Base-by-base conservation (phyloP, 2,329 filamentous ascomycete species). In the Byssochlamys sp. region DNA sequence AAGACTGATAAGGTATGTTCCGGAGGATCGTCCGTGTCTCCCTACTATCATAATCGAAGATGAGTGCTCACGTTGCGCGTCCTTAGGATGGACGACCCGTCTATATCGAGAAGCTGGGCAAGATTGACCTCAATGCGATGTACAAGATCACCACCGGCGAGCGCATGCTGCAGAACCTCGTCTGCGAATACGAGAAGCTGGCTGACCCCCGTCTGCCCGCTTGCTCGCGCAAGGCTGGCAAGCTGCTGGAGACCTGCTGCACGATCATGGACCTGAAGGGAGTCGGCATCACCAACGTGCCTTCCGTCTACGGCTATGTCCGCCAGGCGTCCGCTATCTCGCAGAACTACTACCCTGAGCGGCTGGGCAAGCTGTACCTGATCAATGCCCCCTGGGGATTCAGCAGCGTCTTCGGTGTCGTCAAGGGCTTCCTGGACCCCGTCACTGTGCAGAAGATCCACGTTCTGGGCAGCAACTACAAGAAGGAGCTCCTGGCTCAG, bases 351-450 rank as follows among this genome's bases (percentile, higher is more conserved):
- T 99, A 99, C 79, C 94, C 94, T 6, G 94, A 99, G 82, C 89
- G 94, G 59, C 82, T 99, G 59, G 94, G 94, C 69, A 91, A 91
- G 77, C 82, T 99, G 71, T 99, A 96, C 82, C 79, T 99, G 67
- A 96, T 99, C 85, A 99, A 99, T 77, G 90, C 92, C 2, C 91
- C 91, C 24, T 97, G 91, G 91, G 91, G 91, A 27, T 97, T 97
- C 81, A 87, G 87, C 61, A 82, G 83, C 65, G 88, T 91, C 62
- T 99, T 94, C 82, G 81, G 78, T 71, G 82, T 95, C 58, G 84
- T 97, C 75, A 96, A 95, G 82, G 85, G 86, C 64, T 97, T 94
- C 84, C 83, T 99, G 68, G 94, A 99, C 77, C 94, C 94, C 55
- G 91, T 99, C 69, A 99, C 94, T 53, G 91, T 95, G 60, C 81